Percentiles rank a stretch among this genome's conserved stretches.
Evolutionary conservation across 2,329 filamentous ascomycete species (phyloP).

Genomic region (Grosmannia huntii): DNA sequence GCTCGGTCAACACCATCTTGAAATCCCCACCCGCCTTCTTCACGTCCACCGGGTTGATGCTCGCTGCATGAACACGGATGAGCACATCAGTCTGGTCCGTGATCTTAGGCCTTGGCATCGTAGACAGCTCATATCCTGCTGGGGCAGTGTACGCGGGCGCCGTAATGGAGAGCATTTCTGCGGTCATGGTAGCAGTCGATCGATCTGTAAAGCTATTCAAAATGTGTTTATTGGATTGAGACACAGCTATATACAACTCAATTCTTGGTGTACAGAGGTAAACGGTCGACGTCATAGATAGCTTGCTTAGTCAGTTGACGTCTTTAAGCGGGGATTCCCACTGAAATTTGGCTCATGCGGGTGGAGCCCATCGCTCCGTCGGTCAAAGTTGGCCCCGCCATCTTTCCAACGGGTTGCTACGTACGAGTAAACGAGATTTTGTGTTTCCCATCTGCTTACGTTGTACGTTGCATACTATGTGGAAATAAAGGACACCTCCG

Average conservation of each 20-base stretch:
- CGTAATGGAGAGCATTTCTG: neutral
- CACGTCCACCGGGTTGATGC: neutral
- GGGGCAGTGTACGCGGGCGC: neutral
- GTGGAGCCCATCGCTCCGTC: neutral
- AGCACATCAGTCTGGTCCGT: neutral
- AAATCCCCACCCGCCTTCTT: neutral
- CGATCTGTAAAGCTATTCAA: neutral
- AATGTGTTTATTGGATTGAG: too few species aligned
- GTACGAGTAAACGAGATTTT: too few species aligned
- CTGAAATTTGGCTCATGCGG: neutral
- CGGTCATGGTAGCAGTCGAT: neutral
- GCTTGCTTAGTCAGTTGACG: neutral
- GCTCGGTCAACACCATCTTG: neutral
- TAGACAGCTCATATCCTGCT: neutral
- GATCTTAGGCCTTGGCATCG: neutral
- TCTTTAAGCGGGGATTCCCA: too few species aligned
- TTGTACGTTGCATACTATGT: too few species aligned
- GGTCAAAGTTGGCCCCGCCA: neutral
- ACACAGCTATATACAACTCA: too few species aligned
- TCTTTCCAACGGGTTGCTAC: too few species aligned
- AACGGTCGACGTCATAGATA: neutral
- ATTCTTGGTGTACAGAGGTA: too few species aligned
- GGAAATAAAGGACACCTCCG: too few species aligned
- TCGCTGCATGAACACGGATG: neutral
- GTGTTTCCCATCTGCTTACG: too few species aligned